Percentiles rank a stretch among this genome's conserved stretches.
Evolutionary conservation across 305 asterid species (phyloP).

Genomic region (Nicotiana rustica): DNA sequence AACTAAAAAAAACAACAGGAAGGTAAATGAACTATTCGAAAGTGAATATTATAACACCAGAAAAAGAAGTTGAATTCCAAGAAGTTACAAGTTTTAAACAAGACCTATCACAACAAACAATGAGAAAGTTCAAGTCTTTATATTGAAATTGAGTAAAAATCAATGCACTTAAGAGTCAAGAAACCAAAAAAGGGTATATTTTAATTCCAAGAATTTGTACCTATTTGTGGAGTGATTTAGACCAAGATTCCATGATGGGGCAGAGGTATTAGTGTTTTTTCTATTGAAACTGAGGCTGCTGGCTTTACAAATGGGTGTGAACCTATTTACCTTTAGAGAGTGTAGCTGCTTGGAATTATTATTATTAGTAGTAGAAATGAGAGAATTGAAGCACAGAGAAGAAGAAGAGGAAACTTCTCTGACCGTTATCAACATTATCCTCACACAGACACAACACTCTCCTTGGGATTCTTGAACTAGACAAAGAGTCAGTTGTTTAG

Average conservation of each 20-base stretch:
- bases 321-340: constrained; percentile 40
- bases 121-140: background rate
- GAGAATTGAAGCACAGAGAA: constrained; percentile 53
- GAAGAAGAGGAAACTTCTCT: constrained; percentile 62
- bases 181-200: background rate
- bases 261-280: background rate
- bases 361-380: constrained; percentile 30
- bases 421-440: constrained; percentile 64
- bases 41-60: no score
- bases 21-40: no score
- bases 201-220: constrained; percentile 34
- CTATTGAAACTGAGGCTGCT: constrained; percentile 23
- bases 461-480: background rate
- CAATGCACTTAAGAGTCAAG: background rate
- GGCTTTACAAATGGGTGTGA: constrained; percentile 32
- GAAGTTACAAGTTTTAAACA: no score
- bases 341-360: constrained; percentile 39
- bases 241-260: constrained; percentile 33
- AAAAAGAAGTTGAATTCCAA: no score
- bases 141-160: background rate
- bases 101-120: no score
- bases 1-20: no score
- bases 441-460: constrained; percentile 8
- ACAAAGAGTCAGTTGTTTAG: background rate
- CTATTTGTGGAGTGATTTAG: constrained; percentile 35